A percentile compares a stretch with the other conserved stretches of the same genome.
Evolutionary conservation across 495 filamentous ascomycete genomes (phyloP).

Genomic region (Aspergillus bertholletiae): DNA sequence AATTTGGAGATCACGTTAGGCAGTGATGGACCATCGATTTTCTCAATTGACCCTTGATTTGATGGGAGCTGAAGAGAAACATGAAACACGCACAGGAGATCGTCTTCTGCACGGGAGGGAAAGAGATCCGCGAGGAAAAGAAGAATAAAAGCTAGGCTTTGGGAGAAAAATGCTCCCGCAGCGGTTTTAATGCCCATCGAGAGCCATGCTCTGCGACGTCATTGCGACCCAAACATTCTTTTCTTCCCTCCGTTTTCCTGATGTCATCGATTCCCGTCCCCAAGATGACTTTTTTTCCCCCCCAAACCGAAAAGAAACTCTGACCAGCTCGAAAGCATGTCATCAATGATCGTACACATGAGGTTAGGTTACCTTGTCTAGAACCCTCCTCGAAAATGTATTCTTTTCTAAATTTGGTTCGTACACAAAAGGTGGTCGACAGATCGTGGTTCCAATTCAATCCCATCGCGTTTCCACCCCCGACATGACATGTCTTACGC

Average conservation of each 20-base stretch:
- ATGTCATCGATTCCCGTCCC: slow-evolving; percentile 18
- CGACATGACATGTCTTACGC: not conserved
- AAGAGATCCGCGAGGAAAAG: slow-evolving; percentile 1
- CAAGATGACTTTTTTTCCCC: slow-evolving; percentile 2
- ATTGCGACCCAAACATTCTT: slow-evolving; percentile 5
- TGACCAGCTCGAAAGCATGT: not conserved
- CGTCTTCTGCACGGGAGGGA: not conserved
- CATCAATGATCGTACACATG: too few species aligned
- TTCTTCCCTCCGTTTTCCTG: slow-evolving; percentile 1
- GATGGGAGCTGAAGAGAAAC: not conserved
- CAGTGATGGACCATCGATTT: slow-evolving; percentile 5
- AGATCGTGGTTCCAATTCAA: too few species aligned
- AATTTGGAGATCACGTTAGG: slow-evolving; percentile 17
- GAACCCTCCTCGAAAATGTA: too few species aligned
- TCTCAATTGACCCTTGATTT: slow-evolving; percentile 1
- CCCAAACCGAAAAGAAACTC: not conserved
- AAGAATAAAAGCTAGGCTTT: too few species aligned
- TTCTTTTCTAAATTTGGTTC: too few species aligned
- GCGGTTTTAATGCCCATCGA: not conserved
- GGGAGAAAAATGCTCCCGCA: not conserved
- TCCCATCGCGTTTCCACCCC: too few species aligned
- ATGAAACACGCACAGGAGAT: not conserved
- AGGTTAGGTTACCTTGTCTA: too few species aligned
- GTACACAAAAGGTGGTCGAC: too few species aligned
- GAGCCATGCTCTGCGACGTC: slow-evolving; percentile 14